phyloP scores from a whole-genome alignment of 768 basidiomycete genomes.

The Tulasnella sp. region DNA sequence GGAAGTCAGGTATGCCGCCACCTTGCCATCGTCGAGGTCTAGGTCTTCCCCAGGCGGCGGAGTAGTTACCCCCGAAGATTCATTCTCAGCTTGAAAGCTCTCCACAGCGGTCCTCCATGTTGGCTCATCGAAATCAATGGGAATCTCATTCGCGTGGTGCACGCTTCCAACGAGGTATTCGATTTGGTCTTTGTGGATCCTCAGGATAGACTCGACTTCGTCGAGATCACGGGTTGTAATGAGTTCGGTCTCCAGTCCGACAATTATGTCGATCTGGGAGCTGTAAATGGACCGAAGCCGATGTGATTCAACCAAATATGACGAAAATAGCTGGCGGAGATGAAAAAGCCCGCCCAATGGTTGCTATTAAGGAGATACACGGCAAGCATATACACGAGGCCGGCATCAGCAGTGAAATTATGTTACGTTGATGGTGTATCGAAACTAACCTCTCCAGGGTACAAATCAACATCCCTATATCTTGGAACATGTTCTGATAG shows the following conservation, averaged over 20 bases:
- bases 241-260: conserved; percentile 88
- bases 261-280: conserved; percentile 55
- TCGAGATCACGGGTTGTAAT: conserved; percentile 59
- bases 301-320: conserved; percentile 67
- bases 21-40: conserved; percentile 22
- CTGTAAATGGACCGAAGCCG: conserved; percentile 54
- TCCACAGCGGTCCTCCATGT: conserved; percentile 54
- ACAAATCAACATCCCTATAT: conserved; percentile 66
- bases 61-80: not conserved
- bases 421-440: conserved; percentile 8
- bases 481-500: conserved; percentile 90
- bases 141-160: conserved; percentile 76
- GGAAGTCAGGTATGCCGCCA: conserved; percentile 24
- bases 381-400: not conserved
- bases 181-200: conserved; percentile 37
- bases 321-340: conserved; percentile 51
- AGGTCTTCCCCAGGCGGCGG: not conserved
- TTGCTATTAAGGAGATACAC: not conserved
- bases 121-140: conserved; percentile 79
- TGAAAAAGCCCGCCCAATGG: conserved; percentile 19
- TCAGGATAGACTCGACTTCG: conserved; percentile 41
- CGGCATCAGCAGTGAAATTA: conserved; percentile 10
- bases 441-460: conserved; percentile 84
- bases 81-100: conserved; percentile 23
- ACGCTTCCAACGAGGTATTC: conserved; percentile 88